phyloP scores from a whole-genome alignment of 768 basidiomycete genomes.

The Boletellus sp. region DNA sequence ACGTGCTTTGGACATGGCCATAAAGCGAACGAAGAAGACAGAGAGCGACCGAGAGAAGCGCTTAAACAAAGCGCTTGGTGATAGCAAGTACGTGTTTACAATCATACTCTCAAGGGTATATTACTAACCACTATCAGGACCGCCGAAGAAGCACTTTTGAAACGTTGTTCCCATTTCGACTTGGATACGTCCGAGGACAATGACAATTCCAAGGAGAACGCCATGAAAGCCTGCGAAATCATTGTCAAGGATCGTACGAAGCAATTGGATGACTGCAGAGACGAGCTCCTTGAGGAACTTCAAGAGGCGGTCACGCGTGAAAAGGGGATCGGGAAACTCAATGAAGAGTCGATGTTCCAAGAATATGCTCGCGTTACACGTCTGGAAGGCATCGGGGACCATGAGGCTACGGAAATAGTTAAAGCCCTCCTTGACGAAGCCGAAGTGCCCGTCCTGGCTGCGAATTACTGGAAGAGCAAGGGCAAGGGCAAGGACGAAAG shows the following conservation, averaged over 20 bases:
- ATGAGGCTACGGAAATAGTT: constrained; percentile 66
- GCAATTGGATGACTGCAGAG: constrained; percentile 77
- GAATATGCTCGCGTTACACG: constrained; percentile 70
- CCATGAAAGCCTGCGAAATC: constrained; percentile 89
- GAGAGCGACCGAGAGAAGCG: constrained; percentile 84
- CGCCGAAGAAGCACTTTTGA: constrained; percentile 89
- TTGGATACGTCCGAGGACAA: constrained; percentile 56
- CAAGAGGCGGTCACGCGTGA: constrained; percentile 65
- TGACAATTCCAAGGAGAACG: constrained; percentile 56
- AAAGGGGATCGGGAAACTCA: constrained; percentile 57
- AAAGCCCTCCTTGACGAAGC: constrained; percentile 59
- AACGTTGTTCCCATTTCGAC: constrained; percentile 94
- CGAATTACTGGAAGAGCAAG: constrained; percentile 36
- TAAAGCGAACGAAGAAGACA: constrained; percentile 61
- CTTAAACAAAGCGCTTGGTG: constrained; percentile 82
- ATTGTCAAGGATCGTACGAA: constrained; percentile 79
- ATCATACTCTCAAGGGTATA: not conserved
- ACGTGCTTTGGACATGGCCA: constrained; percentile 82
- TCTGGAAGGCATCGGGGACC: constrained; percentile 66
- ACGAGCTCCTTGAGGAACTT: constrained; percentile 65
- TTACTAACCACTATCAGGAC: constrained; percentile 44
- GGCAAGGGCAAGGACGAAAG: constrained; percentile 53
- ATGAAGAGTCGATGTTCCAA: constrained; percentile 73
- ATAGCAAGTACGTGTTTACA: constrained; percentile 60
- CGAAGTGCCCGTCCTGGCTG: constrained; percentile 38